Conservation (phyloP, 139 green algal species). For the Asterochloris sp. region DNA sequence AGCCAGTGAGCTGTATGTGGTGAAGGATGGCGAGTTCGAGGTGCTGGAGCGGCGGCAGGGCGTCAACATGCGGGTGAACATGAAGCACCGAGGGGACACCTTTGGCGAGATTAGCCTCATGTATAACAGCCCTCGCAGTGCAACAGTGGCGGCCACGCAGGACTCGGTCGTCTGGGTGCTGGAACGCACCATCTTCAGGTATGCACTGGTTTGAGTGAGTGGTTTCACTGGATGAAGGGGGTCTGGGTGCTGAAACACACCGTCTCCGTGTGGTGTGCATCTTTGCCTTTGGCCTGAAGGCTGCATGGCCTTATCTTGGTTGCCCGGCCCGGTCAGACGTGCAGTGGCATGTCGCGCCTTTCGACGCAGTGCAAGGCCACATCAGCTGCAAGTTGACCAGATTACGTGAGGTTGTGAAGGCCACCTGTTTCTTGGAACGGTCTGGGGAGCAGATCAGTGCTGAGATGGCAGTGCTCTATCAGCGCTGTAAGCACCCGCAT, state of each 20-base stretch:
- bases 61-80: conserved; percentile 86
- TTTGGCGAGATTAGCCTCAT: conserved; percentile 94
- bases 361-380: too few relatives aligned
- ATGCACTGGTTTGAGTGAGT: not conserved
- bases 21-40: conserved; percentile 92
- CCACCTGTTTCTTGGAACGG: too few relatives aligned
- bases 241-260: too few relatives aligned
- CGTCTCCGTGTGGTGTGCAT: too few relatives aligned
- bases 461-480: too few relatives aligned
- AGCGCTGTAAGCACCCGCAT: too few relatives aligned
- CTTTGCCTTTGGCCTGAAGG: not conserved
- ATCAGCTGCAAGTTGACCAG: too few relatives aligned
- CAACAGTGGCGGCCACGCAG: conserved; percentile 86
- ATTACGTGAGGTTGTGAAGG: too few relatives aligned
- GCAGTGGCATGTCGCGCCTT: too few relatives aligned
- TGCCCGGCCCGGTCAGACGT: too few relatives aligned
- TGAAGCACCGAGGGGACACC: conserved; percentile 80
- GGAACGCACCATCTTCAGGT: conserved; percentile 73
- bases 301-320: too few relatives aligned
- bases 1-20: conserved; percentile 89
- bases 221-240: not conserved
- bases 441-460: too few relatives aligned
- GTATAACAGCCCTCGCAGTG: conserved; percentile 78
- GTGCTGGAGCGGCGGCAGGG: conserved; percentile 81
- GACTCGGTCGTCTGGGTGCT: conserved; percentile 88